Base-by-base conservation (phyloP, 345 rosid species). In the Populus tremula region DNA sequence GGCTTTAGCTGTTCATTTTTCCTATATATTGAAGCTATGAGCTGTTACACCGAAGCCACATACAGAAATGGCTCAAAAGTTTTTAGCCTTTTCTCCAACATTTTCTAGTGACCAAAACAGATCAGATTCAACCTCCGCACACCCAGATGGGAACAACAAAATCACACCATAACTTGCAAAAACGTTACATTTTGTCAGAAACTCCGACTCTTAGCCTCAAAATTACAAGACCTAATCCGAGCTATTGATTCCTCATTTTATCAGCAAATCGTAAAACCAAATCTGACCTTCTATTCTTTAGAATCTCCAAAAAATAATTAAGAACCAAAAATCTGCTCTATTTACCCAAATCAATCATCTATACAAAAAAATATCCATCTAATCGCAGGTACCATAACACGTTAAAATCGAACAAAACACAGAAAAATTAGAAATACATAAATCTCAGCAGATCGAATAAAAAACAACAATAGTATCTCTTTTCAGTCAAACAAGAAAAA, bases 371-470 rank as follows among this genome's bases (percentile, higher is more conserved):
- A 27, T 1, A 27, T 27, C 27, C 27, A 54, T 54, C 45, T 9
- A 9, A 9, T 41, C 45, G 10, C 45, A 9, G 13, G 45, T 11
- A 41, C 45, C 45, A 11, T 8, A 10, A 41, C 45, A 41, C 45
- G 45, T 41, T 41, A 9, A 41, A 41, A 41, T 10, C 45, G 45
- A 41, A 41, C 27, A 64, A 14, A 14, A 64, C 11, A 13, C 64
- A 29, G 11, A 39, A 10, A 36, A 38, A 25, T 5, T 66, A 36
- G 20, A 62, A 41, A 0, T 16, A 9, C n/a, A 35, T 17, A 64
- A 77, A 79, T 39, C 77, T 27, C 8, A 43, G 70, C 62, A 73
- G 83, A 89, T 85, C 82, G 31, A 75, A 33, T 33, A 33, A 33
- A 33, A 33, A 33, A 33, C 35, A 33, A 33, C 36, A 4, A 33